Evolutionary conservation across 2,329 filamentous ascomycete species (phyloP).

Genomic region (Thielaviopsis euricoi): DNA sequence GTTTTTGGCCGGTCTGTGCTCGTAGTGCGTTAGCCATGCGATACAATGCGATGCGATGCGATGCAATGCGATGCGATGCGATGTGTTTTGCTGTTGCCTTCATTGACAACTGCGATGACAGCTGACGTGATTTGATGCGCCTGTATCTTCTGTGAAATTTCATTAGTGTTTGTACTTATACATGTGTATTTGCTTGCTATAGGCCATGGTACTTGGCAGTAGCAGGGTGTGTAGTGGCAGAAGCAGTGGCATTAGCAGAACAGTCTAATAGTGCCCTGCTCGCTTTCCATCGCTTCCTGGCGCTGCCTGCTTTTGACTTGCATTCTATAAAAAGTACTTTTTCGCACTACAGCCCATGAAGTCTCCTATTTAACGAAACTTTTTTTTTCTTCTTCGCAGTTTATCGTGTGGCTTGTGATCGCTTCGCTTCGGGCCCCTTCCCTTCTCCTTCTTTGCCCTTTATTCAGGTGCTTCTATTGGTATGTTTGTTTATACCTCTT

Average conservation of each 20-base stretch:
- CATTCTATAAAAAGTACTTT: not conserved
- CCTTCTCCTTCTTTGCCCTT: not conserved
- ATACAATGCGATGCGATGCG: too few relatives aligned
- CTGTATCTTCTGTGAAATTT: not conserved
- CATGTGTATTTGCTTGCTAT: too few relatives aligned
- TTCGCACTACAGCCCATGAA: not conserved
- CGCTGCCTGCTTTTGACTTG: not conserved
- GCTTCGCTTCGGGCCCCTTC: not conserved
- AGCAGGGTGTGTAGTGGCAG: too few relatives aligned
- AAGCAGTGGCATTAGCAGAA: too few relatives aligned
- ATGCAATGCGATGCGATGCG: too few relatives aligned
- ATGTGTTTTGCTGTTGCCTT: not conserved
- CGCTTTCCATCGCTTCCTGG: not conserved
- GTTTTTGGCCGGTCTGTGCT: not conserved
- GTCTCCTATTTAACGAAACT: not conserved
- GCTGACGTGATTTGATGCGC: not conserved
- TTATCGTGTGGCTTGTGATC: not conserved
- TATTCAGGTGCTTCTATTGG: not conserved
- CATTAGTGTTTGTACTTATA: not conserved
- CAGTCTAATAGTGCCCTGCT: not conserved
- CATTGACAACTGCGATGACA: not conserved
- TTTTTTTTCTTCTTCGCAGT: not conserved
- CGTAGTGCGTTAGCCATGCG: too few relatives aligned
- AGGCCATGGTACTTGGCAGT: too few relatives aligned
- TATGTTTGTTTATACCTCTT: not conserved